Evolutionary conservation across 73 alveolate genomes (phyloP), one percentile per base, ranked within the genome.

Genomic region (Blepharisma stoltei): DNA sequence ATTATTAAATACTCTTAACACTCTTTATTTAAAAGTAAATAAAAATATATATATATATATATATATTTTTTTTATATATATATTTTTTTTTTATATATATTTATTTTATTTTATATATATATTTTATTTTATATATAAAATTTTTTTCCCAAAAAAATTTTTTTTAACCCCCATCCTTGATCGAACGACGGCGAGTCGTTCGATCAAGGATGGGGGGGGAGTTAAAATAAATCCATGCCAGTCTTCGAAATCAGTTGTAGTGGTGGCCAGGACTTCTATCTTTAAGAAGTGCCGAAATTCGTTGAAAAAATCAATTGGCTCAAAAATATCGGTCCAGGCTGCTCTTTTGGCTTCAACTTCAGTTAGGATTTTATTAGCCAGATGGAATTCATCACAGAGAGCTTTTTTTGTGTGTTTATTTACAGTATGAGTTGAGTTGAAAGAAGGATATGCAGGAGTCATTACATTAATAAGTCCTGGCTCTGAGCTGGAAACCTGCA

Each of bases 371-470:
- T 77, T 85, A 20, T 60, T 78, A 53, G 91, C 94, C 65, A 65
- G 78, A 44, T 81, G 86, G 77, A 94, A 86, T 73, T 94, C 98
- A 47, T 83, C 89, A 18, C 91, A 65, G 86, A 94, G 55, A 27
- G 84, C 95, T 68, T 83, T 75, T 82, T 84, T 91, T 14, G 95
- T 89, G 48, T 92, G 84, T 53, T 68, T 77, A 18, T 90, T 87
- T 7, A 94, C 93, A 52, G 82, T 85, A 49, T 84, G 82, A 67
- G 94, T 94, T 11, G 98, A 85, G 81, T 94, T 94, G 83, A 89
- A 89, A 21, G 93, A 83, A 37, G 98, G 98, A 83, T 79, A 91
- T 6, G 98, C 97, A 27, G 98, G 98, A 20, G 98, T 94, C 55
- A 94, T 88, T 55, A 94, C 89, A 60, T 93, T 89, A 85, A 94